Evolutionary conservation across 805 yeast genomes (phyloP).

Genomic region (Saturnispora mendoncae): DNA sequence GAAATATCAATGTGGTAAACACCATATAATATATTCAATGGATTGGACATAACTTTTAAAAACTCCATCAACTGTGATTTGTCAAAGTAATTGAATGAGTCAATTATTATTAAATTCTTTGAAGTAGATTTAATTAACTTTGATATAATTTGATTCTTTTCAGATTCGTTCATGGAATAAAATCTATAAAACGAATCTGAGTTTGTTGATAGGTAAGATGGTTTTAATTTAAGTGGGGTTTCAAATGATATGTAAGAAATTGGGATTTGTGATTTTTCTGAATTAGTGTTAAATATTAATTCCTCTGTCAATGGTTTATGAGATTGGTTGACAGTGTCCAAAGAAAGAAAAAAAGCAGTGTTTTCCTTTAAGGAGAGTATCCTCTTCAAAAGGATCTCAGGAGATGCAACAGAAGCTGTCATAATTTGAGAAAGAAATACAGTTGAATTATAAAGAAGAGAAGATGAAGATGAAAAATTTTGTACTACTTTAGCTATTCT

Average conservation of each 20-base stretch:
- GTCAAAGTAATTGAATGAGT: constrained; percentile 54
- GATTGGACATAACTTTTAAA: constrained; percentile 29
- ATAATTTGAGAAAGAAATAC: no score
- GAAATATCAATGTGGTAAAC: constrained; percentile 39
- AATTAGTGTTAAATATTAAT: constrained; percentile 34
- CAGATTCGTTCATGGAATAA: constrained; percentile 25
- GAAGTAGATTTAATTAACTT: constrained; percentile 2
- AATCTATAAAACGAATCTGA: constrained; percentile 41
- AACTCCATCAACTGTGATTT: constrained; percentile 34
- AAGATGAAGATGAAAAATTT: no score
- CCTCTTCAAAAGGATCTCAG: constrained; percentile 55
- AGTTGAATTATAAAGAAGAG: no score
- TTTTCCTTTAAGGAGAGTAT: constrained; percentile 61
- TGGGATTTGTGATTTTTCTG: constrained; percentile 22
- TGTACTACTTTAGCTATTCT: no score
- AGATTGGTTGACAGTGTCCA: constrained; percentile 67
- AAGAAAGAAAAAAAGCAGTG: constrained; percentile 61
- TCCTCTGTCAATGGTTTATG: constrained; percentile 50
- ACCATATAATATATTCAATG: constrained; percentile 38
- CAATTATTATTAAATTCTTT: constrained; percentile 44
- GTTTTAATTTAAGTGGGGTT: constrained; percentile 37
- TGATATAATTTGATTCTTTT: background rate
- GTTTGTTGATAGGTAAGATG: constrained; percentile 31
- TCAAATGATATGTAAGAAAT: constrained; percentile 62
- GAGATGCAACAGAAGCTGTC: constrained; percentile 25